Base-by-base conservation (phyloP, 768 basidiomycete genomes). In the Phanerochaete carnosa region DNA sequence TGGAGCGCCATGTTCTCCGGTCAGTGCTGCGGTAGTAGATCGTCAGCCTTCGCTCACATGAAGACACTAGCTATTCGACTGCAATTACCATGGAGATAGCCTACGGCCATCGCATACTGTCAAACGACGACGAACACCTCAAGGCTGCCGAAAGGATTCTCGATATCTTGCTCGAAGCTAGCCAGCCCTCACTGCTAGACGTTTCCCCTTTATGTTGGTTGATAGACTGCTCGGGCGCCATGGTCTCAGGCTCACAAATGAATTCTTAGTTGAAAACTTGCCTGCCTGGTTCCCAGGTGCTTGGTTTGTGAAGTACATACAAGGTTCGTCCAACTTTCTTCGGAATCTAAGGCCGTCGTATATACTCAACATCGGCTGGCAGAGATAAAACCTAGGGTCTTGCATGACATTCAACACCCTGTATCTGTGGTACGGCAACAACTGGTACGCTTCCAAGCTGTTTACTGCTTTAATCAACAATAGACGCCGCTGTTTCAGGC, bases 41-140 rank as follows among this genome's bases (percentile, higher is more conserved):
- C 29, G 49, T 23, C 46, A 47, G 22, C 26, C 16, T 8, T 11
- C 26, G 13, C 46, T 23, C 3, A 23, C 12, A 22, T 12, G n/a
- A 26, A 47, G 16, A 47, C 22, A 7, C 12, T 33, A 46, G 37
- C 9, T 73, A 68, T 59, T 60, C 69, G 13, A 67, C 69, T 5
- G 70, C 69, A 11, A 63, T 65, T 6, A 70, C 74, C 57, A 62
- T 74, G 61, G 69, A 72, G 15, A 67, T 73, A 28, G 64, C 71
- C 6, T 76, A 75, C 45, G 74, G 73, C 2, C 70, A 73, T 57
- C 68, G 65, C 4, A 68, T 74, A 22, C 55, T 57, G n/a, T 70
- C 70, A 22, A 37, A 65, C 9, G 67, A 75, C 19, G 74, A 75
- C 59, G 45, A 66, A 22, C 69, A 67, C 60, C 67, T 74, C n/a